phyloP scores from a whole-genome alignment of 192 early-diverging fungal genomes.

The Coemansia sp. region DNA sequence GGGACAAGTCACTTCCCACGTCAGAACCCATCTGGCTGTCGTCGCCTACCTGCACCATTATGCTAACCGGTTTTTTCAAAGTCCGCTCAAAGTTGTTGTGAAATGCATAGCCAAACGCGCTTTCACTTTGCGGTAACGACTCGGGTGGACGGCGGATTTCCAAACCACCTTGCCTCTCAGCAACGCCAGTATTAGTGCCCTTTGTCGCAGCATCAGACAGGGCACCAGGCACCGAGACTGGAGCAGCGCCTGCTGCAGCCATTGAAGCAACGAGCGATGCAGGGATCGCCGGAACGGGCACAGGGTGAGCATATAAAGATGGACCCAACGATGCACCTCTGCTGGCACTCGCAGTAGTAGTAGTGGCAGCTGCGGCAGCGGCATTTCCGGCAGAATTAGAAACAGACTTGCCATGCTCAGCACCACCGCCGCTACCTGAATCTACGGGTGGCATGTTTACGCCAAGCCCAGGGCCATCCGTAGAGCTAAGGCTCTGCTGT shows the following conservation, averaged over 20 bases:
- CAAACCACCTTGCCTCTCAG: not conserved
- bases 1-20: not conserved
- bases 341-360: not conserved
- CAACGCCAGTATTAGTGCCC: conserved; percentile 3
- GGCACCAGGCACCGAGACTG: not conserved
- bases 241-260: conserved; percentile 6
- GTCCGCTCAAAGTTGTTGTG: conserved; percentile 6
- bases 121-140: not conserved
- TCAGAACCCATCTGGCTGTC: conserved; percentile 23
- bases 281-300: conserved; percentile 28
- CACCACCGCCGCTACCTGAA: conserved; percentile 5
- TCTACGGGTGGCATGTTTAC: conserved; percentile 6
- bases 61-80: conserved; percentile 35
- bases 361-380: not conserved
- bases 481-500: conserved; percentile 52
- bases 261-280: conserved; percentile 13
- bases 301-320: conserved; percentile 12
- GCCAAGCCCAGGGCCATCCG: conserved; percentile 26
- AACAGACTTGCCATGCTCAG: conserved; percentile 8
- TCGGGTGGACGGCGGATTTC: not conserved
- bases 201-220: not conserved
- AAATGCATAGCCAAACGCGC: not conserved
- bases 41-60: conserved; percentile 48
- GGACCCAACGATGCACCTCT: conserved; percentile 1
- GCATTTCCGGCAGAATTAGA: not conserved